Evolutionary conservation across 1,284 basidiomycete species (phyloP), one percentile per base, ranked within the genome.

Genomic region (Mycosarcoma maydis): DNA sequence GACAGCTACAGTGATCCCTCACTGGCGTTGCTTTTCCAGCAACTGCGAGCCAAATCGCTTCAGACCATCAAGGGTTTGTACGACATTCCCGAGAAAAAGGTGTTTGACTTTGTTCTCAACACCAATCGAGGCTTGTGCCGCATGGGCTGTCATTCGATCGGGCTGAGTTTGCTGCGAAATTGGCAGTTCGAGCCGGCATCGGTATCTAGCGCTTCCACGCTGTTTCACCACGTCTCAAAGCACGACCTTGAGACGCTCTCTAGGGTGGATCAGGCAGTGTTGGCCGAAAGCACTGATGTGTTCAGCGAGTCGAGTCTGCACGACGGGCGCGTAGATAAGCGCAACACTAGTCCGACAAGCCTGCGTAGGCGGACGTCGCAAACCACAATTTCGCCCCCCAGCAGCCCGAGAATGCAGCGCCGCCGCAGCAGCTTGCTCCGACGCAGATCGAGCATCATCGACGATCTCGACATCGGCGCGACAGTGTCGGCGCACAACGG

Each of bases 61-160:
- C 93, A 96, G 84, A 90, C 93, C 0, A 91, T 91, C 4, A 90
- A 94, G 80, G 94, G 93, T 8, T 91, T 91, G 0, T 92, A 89
- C 75, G 92, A 93, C 76, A 92, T 96, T 32, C 89, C 92, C 0
- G 90, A 90, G 27, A 87, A 87, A 51, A 87, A 89, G 17, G 93
- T 96, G 78, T 96, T 92, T 83, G 93, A 91, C 79, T 97, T 96
- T 82, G 92, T 96, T 6, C 85, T 94, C 34, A 93, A 96, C 83
- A 93, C 92, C 72, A 90, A 92, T 1, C 87, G 92, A 20, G 91
- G 94, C 3, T 92, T 97, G 77, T 91, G 89, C 76, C 86, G 91
- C 50, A 94, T 96, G 92, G 94, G 95, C n/a, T 98, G 94, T 73
- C 93, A 96, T 80, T 86, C 87, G 5, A 84, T 98, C 13, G 94